Evolutionary conservation across 75 land plant genomes (phyloP), one percentile per base, ranked within the genome.

Genomic region (Cunninghamia lanceolata): DNA sequence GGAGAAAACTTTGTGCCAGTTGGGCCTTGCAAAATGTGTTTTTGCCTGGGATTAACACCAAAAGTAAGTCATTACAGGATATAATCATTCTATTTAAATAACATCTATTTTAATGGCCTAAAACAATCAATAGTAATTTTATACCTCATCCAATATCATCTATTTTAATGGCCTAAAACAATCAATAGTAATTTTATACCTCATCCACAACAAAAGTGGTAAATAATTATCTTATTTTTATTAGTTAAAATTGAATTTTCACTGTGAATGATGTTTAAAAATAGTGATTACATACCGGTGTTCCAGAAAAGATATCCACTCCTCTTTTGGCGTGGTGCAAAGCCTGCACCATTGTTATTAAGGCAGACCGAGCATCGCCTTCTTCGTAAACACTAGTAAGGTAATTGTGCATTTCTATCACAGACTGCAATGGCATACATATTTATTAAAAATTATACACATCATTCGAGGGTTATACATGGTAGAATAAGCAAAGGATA

Each of bases 11-110:
- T 71, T 89, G 82, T 28, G 9, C 94, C 94, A 93, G 75, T 93
- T 88, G 38, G 94, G 94, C 73, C 92, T 54, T 15, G 89, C 92
- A 90, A 92, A 93, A 71, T 92, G 94, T 1, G 94, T 93, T 3
- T 63, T 46, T 16, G 89, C 89, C 96, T 94, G 91, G 32, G 87
- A 89, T 11, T 11, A 10, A 50, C 0, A 50, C 1, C 2, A 50
- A 50, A 50, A 46, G 47, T 46, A 46, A 46, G 47, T 0, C 9
- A 47, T n/a, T n/a, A n/a, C n/a, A n/a, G n/a, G n/a, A n/a, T n/a
- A n/a, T n/a, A n/a, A n/a, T n/a, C n/a, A n/a, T n/a, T n/a, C n/a
- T n/a, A n/a, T n/a, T n/a, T n/a, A n/a, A n/a, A n/a, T n/a, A n/a
- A n/a, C n/a, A n/a, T n/a, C n/a, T n/a, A n/a, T n/a, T n/a, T n/a